Evolutionary conservation across 2,329 filamentous ascomycete genomes (phyloP), one percentile per base, ranked within the genome.

Genomic region (Capronia americana): DNA sequence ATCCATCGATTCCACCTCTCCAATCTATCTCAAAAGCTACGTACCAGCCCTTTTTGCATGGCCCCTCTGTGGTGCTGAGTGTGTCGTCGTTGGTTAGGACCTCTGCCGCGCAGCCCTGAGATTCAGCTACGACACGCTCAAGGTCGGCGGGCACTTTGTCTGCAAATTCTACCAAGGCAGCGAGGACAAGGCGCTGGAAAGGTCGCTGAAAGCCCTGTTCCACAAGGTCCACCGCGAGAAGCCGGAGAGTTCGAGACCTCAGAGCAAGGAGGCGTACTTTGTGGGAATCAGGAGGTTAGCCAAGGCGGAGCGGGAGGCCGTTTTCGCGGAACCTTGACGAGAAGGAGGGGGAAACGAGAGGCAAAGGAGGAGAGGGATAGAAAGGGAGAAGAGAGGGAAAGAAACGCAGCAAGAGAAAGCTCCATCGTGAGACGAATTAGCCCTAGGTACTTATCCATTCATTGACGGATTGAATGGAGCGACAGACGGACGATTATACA

Each of bases 141-240:
- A 87, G 72, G 80, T 86, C 3, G 92, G 92, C 23, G 95, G 96
- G 1, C 90, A 96, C 77, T 97, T 99, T 73, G 86, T 99, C 53
- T 97, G 94, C 85, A 99, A 99, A 79, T 99, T 96, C 79, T 99
- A 98, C 78, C 92, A 96, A 77, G 95, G 95, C 3, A 78, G 84
- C 4, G 93, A 97, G 77, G 94, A 98, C 75, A 93, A 91, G 79
- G 82, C 81, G 1, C 79, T 99, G 11, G 92, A 97, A 80, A 83
- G 80, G 68, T 87, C 87, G 72, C 82, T 99, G 48, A 92, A 87
- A 76, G 87, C 84, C 57, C 81, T 97, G 73, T 99, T 99, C 76
- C 80, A 82, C 20, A 91, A 87, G 72, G 95, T 99, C 1, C 84
- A 90, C 73, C 85, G 93, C 66, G 91, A 96, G 77, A 99, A 99